A percentile compares a stretch with the other conserved stretches of the same genome.
These are phyloP conservation scores for Rhinocladiella mackenziei DNA, from an alignment of 2,329 filamentous ascomycete genomes.

Conservation along the genomic window DNA sequence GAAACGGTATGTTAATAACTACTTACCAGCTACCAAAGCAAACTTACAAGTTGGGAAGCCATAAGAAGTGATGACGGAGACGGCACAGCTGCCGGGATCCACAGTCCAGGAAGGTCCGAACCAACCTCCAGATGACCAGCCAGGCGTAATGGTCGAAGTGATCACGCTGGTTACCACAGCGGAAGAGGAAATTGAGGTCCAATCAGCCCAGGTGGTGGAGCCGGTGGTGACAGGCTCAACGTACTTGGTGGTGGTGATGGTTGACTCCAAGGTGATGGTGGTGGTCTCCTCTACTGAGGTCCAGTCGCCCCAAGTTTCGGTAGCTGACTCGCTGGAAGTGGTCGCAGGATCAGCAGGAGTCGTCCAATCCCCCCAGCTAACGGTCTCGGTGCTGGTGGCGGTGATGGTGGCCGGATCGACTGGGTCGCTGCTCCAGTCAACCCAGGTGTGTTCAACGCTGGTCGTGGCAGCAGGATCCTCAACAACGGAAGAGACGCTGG, in stretches of 20 bases:
- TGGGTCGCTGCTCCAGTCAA: slow-evolving; percentile 21
- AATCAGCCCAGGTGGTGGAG: slow-evolving; percentile 34
- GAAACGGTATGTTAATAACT: not conserved
- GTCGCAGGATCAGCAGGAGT: slow-evolving; percentile 1
- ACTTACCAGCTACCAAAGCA: not conserved
- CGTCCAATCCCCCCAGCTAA: slow-evolving; percentile 57
- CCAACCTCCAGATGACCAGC: slow-evolving; percentile 8
- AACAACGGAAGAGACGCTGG: slow-evolving; percentile 3
- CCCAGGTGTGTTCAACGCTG: slow-evolving; percentile 36
- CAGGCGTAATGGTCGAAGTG: slow-evolving; percentile 14
- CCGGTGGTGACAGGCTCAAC: slow-evolving; percentile 69
- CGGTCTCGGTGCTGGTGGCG: slow-evolving; percentile 41
- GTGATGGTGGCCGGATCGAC: slow-evolving; percentile 26
- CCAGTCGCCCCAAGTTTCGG: slow-evolving; percentile 20
- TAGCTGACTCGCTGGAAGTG: slow-evolving; percentile 33
- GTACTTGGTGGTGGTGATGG: slow-evolving; percentile 64
- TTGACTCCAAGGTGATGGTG: slow-evolving; percentile 55
- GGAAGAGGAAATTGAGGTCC: slow-evolving; percentile 25
- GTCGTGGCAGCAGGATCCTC: slow-evolving; percentile 11
- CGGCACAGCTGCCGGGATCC: slow-evolving; percentile 15
- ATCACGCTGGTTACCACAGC: slow-evolving; percentile 9
- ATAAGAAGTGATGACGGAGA: slow-evolving; percentile 26
- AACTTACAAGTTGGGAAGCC: slow-evolving; percentile 28
- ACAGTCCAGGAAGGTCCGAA: slow-evolving; percentile 4
- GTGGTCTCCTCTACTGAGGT: slow-evolving; percentile 57